Evolutionary conservation across 2,329 filamentous ascomycete species (phyloP).

Genomic region (Lojkania enalia): DNA sequence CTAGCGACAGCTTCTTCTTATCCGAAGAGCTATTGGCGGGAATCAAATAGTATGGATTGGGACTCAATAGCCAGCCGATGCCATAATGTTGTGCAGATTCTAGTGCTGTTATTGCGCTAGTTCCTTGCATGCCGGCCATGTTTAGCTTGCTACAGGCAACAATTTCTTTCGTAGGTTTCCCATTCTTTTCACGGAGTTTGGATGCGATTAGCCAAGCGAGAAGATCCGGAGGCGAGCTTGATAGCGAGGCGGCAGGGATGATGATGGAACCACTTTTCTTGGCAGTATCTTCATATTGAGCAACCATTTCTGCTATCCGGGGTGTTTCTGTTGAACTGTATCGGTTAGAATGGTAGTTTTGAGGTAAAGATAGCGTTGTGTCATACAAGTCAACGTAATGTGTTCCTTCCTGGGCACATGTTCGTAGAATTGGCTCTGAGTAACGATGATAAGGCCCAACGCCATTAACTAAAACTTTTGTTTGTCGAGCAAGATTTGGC

Average conservation of each 20-base stretch:
- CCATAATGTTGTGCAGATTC: constrained; percentile 1
- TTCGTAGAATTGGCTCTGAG: constrained; percentile 10
- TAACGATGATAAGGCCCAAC: constrained; percentile 13
- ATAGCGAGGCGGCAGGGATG: constrained; percentile 1
- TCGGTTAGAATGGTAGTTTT: background rate
- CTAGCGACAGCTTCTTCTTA: background rate
- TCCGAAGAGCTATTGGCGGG: background rate
- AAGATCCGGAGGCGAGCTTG: constrained; percentile 6
- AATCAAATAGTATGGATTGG: constrained; percentile 1
- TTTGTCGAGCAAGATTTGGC: constrained; percentile 4
- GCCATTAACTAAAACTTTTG: constrained; percentile 10
- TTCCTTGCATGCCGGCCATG: constrained; percentile 4
- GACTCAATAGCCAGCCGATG: constrained; percentile 2
- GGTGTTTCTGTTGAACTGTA: constrained; percentile 9
- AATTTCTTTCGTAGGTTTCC: background rate
- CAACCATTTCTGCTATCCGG: constrained; percentile 4
- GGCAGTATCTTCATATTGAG: constrained; percentile 2
- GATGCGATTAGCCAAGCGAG: constrained; percentile 8
- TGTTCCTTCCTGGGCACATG: constrained; percentile 11
- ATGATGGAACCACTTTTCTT: constrained; percentile 5
- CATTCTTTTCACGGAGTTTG: constrained; percentile 1
- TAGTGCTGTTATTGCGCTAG: constrained; percentile 1
- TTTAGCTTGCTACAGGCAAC: background rate
- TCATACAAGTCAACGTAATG: constrained; percentile 15
- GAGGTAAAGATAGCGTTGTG: background rate